Evolutionary conservation across 345 rosid genomes (phyloP), one percentile per base, ranked within the genome.

Genomic region (Brassica napus): DNA sequence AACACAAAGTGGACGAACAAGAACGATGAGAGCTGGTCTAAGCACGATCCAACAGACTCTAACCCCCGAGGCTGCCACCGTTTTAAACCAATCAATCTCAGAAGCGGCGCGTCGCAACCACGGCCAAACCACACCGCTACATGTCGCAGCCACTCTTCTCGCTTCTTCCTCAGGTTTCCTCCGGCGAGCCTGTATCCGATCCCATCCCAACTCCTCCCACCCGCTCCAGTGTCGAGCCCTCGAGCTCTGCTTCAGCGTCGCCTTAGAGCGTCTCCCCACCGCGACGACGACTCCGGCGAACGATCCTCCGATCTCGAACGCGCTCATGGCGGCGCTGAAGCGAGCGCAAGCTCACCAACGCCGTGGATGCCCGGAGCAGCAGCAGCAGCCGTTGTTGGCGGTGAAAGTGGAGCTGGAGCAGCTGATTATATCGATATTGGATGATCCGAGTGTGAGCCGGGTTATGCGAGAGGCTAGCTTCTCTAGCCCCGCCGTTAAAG

Each of bases 291-390:
- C 79, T 11, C 79, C 84, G 14, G 81, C 90, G 0, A 89, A 79
- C 24, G 99, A 96, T 79, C 98, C 98, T 0, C 97, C 99, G 6
- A 92, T 96, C 79, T 96, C 99, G 4, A 96, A 96, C 82, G 99
- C 99, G 11, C 86, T 96, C 66, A 96, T 96, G 99, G 99, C 99
- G 5, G 99, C 99, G 10, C 85, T 96, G 10, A 93, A 96, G 82
- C 90, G 99, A 1, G 99, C 99, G 0, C 99, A 96, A 87, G 99
- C 99, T 24, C 98, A 96, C 58, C 99, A 96, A 74, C 94, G 99
- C 0, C 89, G 99, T 26, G 98, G 99, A 3, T 92, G 99, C 60
- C 99, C 99, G 6, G 98, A 96, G 74, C 99, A 96, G 79, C 99
- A 96, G 69, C 99, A 96, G 69, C 99, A 93, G 82, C 99, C 99